These are phyloP conservation scores for Nicotiana tabacum DNA, from an alignment of 257 asterid species.

Conservation along the genomic window DNA sequence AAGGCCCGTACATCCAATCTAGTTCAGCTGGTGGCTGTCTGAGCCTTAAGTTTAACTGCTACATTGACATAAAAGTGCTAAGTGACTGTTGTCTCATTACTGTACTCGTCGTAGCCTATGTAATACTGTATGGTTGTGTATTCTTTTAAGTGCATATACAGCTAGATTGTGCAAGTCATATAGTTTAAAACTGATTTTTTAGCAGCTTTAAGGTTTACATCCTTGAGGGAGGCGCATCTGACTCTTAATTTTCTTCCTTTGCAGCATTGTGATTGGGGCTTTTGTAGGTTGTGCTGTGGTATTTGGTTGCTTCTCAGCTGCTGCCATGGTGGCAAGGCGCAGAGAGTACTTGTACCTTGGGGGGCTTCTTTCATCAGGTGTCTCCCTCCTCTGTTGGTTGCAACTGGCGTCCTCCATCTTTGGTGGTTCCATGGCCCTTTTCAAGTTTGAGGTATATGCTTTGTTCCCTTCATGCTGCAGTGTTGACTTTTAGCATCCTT, in stretches of 20 bases:
- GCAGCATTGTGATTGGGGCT: slow-evolving; percentile 74
- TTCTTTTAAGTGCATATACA: background rate
- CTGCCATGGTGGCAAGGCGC: slow-evolving; percentile 91
- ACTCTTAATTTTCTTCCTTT: background rate
- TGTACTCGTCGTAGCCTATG: background rate
- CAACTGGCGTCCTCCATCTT: slow-evolving; percentile 77
- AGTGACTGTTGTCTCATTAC: background rate
- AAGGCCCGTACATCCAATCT: background rate
- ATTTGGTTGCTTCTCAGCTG: slow-evolving; percentile 95
- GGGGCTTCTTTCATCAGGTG: slow-evolving; percentile 81
- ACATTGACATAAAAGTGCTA: background rate
- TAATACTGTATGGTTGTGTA: too few species aligned
- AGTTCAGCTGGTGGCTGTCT: background rate
- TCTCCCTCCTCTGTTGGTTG: slow-evolving; percentile 88
- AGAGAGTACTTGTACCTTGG: slow-evolving; percentile 88
- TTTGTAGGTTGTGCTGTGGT: slow-evolving; percentile 88
- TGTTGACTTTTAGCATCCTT: background rate
- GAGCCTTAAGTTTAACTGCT: background rate
- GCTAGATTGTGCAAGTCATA: background rate
- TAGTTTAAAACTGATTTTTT: background rate
- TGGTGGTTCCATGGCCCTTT: slow-evolving; percentile 83
- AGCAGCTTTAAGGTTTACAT: background rate
- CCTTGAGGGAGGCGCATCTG: background rate
- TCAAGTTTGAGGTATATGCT: slow-evolving; percentile 76
- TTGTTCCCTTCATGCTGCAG: background rate